Conservation (phyloP, 2,329 filamentous ascomycete genomes). For the Talaromyces sp. region DNA sequence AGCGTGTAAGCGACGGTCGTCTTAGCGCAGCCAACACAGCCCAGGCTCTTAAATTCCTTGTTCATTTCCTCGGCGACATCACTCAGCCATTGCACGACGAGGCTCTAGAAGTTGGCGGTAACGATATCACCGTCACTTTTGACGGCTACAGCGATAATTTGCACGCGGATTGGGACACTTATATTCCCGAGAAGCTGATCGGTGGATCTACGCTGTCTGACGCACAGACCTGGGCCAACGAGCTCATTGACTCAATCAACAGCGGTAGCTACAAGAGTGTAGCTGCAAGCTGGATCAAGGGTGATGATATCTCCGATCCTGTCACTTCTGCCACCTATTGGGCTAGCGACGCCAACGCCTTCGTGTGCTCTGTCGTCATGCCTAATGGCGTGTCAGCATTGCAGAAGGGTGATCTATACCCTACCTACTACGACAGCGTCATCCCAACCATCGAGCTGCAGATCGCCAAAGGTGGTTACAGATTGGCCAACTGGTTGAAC, state of each 20-base stretch:
- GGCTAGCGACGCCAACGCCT: slow-evolving; percentile 19
- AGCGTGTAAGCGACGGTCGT: neutral
- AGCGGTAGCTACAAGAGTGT: slow-evolving; percentile 13
- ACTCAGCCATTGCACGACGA: slow-evolving; percentile 21
- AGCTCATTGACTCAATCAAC: slow-evolving; percentile 2
- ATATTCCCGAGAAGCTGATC: slow-evolving; percentile 21
- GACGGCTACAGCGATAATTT: slow-evolving; percentile 18
- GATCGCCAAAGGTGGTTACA: slow-evolving; percentile 20
- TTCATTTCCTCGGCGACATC: slow-evolving; percentile 22
- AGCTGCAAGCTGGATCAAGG: slow-evolving; percentile 14
- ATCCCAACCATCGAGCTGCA: slow-evolving; percentile 21
- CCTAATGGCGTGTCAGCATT: slow-evolving; percentile 19
- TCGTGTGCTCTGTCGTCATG: slow-evolving; percentile 20
- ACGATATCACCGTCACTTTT: slow-evolving; percentile 19
- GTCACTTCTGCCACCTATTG: slow-evolving; percentile 18
- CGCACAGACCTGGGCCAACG: slow-evolving; percentile 19
- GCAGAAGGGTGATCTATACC: slow-evolving; percentile 19
- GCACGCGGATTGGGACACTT: slow-evolving; percentile 21
- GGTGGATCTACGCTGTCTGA: slow-evolving; percentile 15
- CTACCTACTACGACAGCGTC: slow-evolving; percentile 21
- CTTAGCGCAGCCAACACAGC: neutral
- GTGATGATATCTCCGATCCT: slow-evolving; percentile 16
- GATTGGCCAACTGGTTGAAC: slow-evolving; percentile 20
- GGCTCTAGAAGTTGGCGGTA: slow-evolving; percentile 15
- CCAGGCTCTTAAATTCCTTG: slow-evolving; percentile 19